Percentiles rank a stretch among this genome's conserved stretches.
Evolutionary conservation across 2,329 filamentous ascomycete genomes (phyloP).

Genomic region (Fusarium sororula): DNA sequence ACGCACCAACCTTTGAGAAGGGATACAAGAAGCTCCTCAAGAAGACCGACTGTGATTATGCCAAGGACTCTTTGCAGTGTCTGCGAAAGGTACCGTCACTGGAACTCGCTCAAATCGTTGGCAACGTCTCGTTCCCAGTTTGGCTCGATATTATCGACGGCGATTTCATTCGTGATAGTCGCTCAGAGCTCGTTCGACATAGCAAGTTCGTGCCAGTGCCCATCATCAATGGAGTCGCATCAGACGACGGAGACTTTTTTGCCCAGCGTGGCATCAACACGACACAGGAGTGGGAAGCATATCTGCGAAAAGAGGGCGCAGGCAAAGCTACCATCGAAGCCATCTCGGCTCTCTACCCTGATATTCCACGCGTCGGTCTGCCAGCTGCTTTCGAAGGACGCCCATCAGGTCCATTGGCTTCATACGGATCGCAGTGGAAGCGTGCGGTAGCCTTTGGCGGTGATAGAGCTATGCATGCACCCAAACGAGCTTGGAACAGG

Average conservation of each 20-base stretch:
- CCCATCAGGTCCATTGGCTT: background rate
- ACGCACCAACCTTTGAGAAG: background rate
- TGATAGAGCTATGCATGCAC: constrained; percentile 26
- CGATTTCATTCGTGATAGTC: constrained; percentile 14
- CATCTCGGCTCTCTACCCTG: constrained; percentile 13
- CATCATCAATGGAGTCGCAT: constrained; percentile 1
- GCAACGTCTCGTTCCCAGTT: constrained; percentile 21
- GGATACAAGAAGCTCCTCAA: constrained; percentile 8
- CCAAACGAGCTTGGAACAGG: constrained; percentile 16
- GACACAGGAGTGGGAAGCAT: constrained; percentile 18
- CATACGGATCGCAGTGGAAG: constrained; percentile 25
- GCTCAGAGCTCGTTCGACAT: constrained; percentile 9
- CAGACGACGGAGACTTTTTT: constrained; percentile 23
- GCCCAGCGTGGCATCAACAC: constrained; percentile 20
- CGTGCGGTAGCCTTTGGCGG: constrained; percentile 19
- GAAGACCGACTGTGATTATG: background rate
- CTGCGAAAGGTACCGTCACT: constrained; percentile 20
- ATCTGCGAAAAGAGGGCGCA: constrained; percentile 8
- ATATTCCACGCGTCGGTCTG: constrained; percentile 13
- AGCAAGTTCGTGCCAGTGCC: constrained; percentile 18
- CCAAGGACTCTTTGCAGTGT: constrained; percentile 1
- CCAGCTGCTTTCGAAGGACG: constrained; percentile 11
- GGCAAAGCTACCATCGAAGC: constrained; percentile 1
- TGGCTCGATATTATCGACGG: constrained; percentile 24
- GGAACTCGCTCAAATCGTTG: constrained; percentile 7